Percentiles rank a stretch among this genome's conserved stretches.
Evolutionary conservation across 495 filamentous ascomycete species (phyloP).

Genomic region (Cladorrhinum samala): DNA sequence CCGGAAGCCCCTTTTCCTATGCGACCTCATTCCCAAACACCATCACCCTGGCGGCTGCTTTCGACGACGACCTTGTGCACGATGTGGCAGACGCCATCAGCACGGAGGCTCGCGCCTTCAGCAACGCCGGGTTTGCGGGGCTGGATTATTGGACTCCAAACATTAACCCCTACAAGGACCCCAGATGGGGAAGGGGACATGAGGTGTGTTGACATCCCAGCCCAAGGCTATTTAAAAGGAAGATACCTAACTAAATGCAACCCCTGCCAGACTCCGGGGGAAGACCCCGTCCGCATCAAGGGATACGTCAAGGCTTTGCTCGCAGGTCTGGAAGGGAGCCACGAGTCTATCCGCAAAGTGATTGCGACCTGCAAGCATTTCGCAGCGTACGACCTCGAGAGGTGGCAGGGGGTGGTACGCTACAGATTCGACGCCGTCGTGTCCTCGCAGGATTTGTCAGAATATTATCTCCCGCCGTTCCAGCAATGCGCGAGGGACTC

Average conservation of each 20-base stretch:
- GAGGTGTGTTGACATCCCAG: neutral
- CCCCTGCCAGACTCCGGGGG: constrained; percentile 32
- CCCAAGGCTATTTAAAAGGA: too few species aligned
- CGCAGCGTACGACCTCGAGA: constrained; percentile 52
- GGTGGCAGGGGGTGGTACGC: constrained; percentile 28
- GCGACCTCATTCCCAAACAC: constrained; percentile 45
- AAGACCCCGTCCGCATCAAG: constrained; percentile 36
- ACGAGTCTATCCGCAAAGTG: constrained; percentile 3
- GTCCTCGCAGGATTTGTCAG: constrained; percentile 38
- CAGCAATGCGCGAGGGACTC: constrained; percentile 40
- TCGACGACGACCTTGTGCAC: constrained; percentile 43
- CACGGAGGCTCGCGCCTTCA: constrained; percentile 61
- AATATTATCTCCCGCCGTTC: constrained; percentile 45
- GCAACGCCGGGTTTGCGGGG: constrained; percentile 52
- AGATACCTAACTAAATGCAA: too few species aligned
- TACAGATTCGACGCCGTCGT: constrained; percentile 37
- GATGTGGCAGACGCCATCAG: constrained; percentile 41
- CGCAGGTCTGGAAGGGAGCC: constrained; percentile 16
- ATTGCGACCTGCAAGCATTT: constrained; percentile 39
- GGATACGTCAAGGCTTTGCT: constrained; percentile 34
- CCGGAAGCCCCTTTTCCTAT: constrained; percentile 30
- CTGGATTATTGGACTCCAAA: constrained; percentile 63
- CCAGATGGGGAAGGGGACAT: constrained; percentile 36
- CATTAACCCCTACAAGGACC: constrained; percentile 58
- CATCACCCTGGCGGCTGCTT: constrained; percentile 39